Base-by-base conservation (phyloP, 2,329 filamentous ascomycete species). In the Hirsutella thompsonii region DNA sequence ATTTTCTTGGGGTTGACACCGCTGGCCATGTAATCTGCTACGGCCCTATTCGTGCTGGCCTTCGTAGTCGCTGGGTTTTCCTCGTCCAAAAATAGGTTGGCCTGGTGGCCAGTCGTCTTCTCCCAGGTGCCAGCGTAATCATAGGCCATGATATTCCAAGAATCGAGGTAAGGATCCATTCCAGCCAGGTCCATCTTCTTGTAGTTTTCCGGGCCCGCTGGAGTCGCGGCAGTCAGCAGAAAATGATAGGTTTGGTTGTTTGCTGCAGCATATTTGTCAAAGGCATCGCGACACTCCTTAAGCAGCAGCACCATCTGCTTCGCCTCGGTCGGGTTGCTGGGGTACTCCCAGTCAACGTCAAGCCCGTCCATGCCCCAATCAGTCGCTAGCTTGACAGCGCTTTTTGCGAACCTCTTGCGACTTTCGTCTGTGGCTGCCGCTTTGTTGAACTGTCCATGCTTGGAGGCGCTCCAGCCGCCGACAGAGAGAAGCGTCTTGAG, bases 401-500 rank as follows among this genome's bases (percentile, higher is more conserved):
- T 77, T 13, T 68, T 58, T 1, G 83, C 85, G 55, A 94, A 93
- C 2, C 47, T 69, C 44, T 65, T 62, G 11, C 85, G 73, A 8
- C 80, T 76, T 5, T 67, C 63, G 1, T 70, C 66, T 0, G 79
- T 81, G 16, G 75, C 76, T 0, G 76, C 76, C 0, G 80, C 73
- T 6, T 64, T 63, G 1, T 76, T 67, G 54, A 90, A 86, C 50
- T 83, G 81, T 40, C 72, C 52, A 32, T 52, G 32, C 32, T 45
- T 61, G 3, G 81, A 84, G 56, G 83, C 86, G 0, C 77, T 83
- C 78, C 81, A 92, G 14, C 87, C 87, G 33, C 87, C 87, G 44
- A 93, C 82, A 29, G 81, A 86, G 8, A 92, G 70, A n/a, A 92
- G 63, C 2, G 82, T 70, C 61, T 93, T 93, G 43, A 93, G 61